Conservation (phyloP, 306 rosid genomes). For the Gillenia trifoliata region DNA sequence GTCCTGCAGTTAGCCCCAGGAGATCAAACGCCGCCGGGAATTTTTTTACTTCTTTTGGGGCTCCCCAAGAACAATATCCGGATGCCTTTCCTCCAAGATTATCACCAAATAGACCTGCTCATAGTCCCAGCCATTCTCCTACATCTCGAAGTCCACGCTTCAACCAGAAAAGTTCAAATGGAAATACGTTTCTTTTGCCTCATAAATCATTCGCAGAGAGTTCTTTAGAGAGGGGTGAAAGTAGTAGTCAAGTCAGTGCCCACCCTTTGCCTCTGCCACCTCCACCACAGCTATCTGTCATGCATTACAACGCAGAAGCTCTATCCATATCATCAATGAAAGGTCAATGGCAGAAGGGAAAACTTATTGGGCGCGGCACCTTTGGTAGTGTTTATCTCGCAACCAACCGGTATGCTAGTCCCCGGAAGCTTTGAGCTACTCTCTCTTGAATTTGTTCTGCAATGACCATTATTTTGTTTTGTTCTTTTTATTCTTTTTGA, state of each 20-base stretch:
- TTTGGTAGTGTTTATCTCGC: conserved; percentile 87
- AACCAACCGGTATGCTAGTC: conserved; percentile 56
- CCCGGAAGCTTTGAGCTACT: conserved; percentile 1
- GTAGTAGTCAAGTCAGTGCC: conserved; percentile 45
- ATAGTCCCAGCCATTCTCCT: conserved; percentile 48
- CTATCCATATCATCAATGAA: conserved; percentile 36
- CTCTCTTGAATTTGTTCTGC: conserved; percentile 21
- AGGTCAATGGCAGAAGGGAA: conserved; percentile 91
- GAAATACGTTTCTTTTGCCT: conserved; percentile 14
- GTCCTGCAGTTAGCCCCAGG: conserved; percentile 83
- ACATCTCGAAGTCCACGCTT: conserved; percentile 25
- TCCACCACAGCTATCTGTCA: conserved; percentile 24
- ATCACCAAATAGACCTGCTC: conserved; percentile 27
- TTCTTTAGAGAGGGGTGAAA: conserved; percentile 43
- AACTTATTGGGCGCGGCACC: conserved; percentile 86
- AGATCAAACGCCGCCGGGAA: conserved; percentile 41
- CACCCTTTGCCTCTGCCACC: conserved; percentile 95
- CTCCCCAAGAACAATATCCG: conserved; percentile 28
- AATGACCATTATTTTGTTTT: conserved; percentile 4
- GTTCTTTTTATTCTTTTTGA: conserved; percentile 2
- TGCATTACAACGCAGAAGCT: conserved; percentile 33
- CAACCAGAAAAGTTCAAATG: conserved; percentile 36
- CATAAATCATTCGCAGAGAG: conserved; percentile 14
- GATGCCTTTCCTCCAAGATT: conserved; percentile 27
- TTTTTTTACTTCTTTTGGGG: conserved; percentile 21